These are phyloP conservation scores for Cruciata laevipes DNA, from an alignment of 257 asterid species.

Conservation along the genomic window DNA sequence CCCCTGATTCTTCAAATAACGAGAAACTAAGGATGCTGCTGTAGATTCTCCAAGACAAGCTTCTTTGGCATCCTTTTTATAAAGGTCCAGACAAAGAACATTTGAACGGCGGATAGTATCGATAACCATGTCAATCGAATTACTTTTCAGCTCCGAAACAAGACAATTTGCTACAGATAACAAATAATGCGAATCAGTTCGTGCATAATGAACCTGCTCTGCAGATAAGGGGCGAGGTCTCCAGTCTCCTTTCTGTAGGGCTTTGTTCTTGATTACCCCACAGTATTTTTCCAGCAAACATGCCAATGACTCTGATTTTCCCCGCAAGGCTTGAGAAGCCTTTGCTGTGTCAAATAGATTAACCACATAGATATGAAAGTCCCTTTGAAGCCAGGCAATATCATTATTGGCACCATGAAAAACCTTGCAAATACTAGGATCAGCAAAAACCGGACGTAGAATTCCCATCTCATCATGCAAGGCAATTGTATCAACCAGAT, in stretches of 20 bases:
- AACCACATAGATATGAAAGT: no score
- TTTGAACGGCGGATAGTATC: constrained; percentile 92
- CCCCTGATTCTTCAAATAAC: constrained; percentile 58
- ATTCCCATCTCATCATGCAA: constrained; percentile 78
- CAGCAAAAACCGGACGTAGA: constrained; percentile 69
- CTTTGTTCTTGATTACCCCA: constrained; percentile 58
- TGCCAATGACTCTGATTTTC: constrained; percentile 89
- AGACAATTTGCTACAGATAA: constrained; percentile 57
- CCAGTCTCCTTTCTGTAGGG: constrained; percentile 93
- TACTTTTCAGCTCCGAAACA: constrained; percentile 57
- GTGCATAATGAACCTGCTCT: constrained; percentile 86
- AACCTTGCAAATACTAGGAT: constrained; percentile 18
- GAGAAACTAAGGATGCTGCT: constrained; percentile 76
- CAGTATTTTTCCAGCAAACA: constrained; percentile 80
- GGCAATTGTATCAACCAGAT: constrained; percentile 64
- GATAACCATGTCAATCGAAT: constrained; percentile 56
- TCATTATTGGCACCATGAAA: no score
- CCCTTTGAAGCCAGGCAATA: no score
- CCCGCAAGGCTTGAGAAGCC: constrained; percentile 76
- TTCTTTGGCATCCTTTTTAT: constrained; percentile 57
- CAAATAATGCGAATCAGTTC: constrained; percentile 75
- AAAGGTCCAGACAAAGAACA: constrained; percentile 70
- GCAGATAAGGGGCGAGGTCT: constrained; percentile 82
- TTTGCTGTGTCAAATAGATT: constrained; percentile 47
- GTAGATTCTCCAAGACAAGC: constrained; percentile 78